phyloP scores from a whole-genome alignment of 2,329 filamentous ascomycete genomes.

The Colletotrichum destructivum region DNA sequence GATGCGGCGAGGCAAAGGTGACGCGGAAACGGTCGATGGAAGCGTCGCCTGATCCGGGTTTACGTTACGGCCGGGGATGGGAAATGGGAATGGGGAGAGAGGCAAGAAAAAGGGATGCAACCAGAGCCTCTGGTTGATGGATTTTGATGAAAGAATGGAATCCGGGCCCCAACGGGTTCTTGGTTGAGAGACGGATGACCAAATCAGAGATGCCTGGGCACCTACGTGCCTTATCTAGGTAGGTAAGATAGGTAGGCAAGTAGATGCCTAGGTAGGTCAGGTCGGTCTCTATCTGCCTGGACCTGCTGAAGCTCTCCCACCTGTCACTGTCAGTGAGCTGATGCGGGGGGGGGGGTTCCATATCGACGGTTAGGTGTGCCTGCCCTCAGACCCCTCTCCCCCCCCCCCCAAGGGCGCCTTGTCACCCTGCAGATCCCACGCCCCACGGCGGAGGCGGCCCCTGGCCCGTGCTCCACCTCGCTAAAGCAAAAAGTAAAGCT shows the following conservation, averaged over 20 bases:
- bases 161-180: background rate
- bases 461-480: slow-evolving; percentile 1
- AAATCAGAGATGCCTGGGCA: no score
- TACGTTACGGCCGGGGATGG: background rate
- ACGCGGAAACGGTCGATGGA: background rate
- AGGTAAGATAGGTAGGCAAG: background rate
- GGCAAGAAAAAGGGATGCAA: background rate
- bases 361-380: background rate
- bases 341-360: slow-evolving; percentile 24
- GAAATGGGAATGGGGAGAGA: background rate
- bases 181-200: background rate
- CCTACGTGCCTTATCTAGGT: background rate
- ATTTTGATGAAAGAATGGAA: background rate
- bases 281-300: background rate
- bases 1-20: slow-evolving; percentile 10
- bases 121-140: background rate
- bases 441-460: background rate
- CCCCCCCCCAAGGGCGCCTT: background rate
- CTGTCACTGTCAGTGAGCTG: slow-evolving; percentile 28
- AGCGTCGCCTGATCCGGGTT: slow-evolving; percentile 10
- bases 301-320: slow-evolving; percentile 21
- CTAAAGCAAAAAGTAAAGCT: background rate
- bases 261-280: background rate
- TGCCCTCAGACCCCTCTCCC: background rate
- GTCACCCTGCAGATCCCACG: slow-evolving; percentile 10